Base-by-base conservation (phyloP, 805 yeast genomes). In the Starmerella stigmatis region DNA sequence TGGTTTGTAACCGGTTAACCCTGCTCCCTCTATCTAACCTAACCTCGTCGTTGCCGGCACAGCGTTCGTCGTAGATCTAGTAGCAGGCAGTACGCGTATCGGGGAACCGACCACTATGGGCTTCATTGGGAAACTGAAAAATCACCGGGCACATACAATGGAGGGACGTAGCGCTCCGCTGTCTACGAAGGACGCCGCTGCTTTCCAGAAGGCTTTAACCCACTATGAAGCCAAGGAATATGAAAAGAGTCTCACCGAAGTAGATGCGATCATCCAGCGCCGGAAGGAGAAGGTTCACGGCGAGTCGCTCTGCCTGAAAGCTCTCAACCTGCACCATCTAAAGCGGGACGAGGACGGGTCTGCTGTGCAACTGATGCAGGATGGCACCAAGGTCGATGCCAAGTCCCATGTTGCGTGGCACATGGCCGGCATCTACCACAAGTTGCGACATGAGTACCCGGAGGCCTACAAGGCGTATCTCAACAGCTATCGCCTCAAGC, bases 161-260 rank as follows among this genome's bases (percentile, higher is more conserved):
- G 50, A 49, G 30, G 48, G 50, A 15, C 43, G 46, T 20, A 49
- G 48, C 39, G 50, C 42, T 38, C 50, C 53, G 23, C 37, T 51
- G 36, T 41, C 30, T 28, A 4, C 63, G 26, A 85, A 83, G 61
- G 94, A 86, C 53, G 89, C 82, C 46, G 70, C 72, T 26, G 75
- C 75, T 51, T 86, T 89, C 67, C 73, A 80, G 47, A 83, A 81
- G 54, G 95, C 96, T 1, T 70, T 92, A 57, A 77, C 77, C 55
- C 71, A 83, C 25, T 92, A 86, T 58, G 97, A 92, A 60, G 61
- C 72, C 39, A 86, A 84, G 61, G 86, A 86, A 62, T 88, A 88
- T 69, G 84, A 84, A 60, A 86, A 89, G 57, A 76, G 95, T 1
- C 64, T 88, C 56, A 83, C 83, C 60, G 60, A 78, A 23, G 73